Base-by-base conservation (phyloP, 2,329 filamentous ascomycete species). In the Fusarium anthophilum region DNA sequence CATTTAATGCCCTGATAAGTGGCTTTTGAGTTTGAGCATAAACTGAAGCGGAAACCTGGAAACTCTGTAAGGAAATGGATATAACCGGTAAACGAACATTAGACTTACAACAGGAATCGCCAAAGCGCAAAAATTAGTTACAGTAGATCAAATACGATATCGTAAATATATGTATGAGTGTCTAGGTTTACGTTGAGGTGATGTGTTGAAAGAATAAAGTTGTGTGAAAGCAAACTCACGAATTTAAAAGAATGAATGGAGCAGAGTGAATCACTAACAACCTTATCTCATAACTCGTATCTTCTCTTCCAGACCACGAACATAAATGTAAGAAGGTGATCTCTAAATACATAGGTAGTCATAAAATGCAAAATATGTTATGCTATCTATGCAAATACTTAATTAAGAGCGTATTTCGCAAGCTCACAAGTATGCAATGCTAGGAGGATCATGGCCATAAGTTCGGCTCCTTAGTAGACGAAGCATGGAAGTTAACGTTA, bases 1-100 rank as follows among this genome's bases (percentile, higher is more conserved):
- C 8, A 14, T n/a, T 1, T 0, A 5, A 2, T 18, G 8, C 14
- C 4, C 1, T 4, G 2, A 10, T 18, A 17, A 1, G 3, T 28
- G 0, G 14, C 20, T n/a, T 0, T 3, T 28, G 24, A n/a, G 20
- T 26, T 55, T 18, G 8, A 55, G 20, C 2, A 41, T 5, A 1
- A n/a, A 3, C 1, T 28, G 26, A 41, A n/a, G 11, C 20, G 2
- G 20, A 43, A 55, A 37, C 5, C 47, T 50, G 20, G 20, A 0
- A 1, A 30, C 28, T 15, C 3, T 8, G 28, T 30, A 12, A 30
- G 28, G 10, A 30, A 24, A 11, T 26, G 17, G 14, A 35, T 35
- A 0, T 15, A 12, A n/a, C 26, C 2, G 10, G 30, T 14, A 0
- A 24, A 20, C 12, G 4, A 20, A 2, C 4, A 39, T 13, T 9